These are phyloP conservation scores for Dothiorella sarmentorum DNA, from an alignment of 2,329 filamentous ascomycete species.

Conservation along the genomic window DNA sequence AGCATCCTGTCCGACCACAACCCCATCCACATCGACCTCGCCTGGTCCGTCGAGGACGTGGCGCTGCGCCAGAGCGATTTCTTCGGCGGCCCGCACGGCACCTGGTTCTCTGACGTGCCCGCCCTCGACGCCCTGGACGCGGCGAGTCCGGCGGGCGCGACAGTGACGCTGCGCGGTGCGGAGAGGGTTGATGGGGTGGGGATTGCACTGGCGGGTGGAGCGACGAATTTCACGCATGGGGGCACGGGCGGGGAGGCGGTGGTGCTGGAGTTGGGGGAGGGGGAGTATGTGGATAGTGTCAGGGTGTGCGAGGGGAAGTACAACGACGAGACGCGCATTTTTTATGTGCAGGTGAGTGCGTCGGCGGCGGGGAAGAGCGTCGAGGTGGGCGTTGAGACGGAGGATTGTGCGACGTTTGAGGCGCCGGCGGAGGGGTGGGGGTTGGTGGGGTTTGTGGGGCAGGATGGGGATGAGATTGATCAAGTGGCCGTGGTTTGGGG, in stretches of 20 bases:
- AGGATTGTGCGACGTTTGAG: conserved; percentile 47
- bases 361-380: conserved; percentile 50
- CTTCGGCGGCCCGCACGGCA: conserved; percentile 49
- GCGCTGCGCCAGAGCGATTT: conserved; percentile 45
- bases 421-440: conserved; percentile 49
- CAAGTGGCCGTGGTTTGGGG: conserved; percentile 43
- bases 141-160: conserved; percentile 32
- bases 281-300: conserved; percentile 51
- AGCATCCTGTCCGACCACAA: conserved; percentile 63
- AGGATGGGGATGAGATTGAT: conserved; percentile 55
- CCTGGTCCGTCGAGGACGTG: conserved; percentile 30
- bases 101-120: conserved; percentile 54
- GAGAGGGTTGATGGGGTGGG: conserved; percentile 52
- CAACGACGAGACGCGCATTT: conserved; percentile 48
- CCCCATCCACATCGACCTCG: conserved; percentile 57
- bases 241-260: conserved; percentile 49
- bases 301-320: conserved; percentile 51
- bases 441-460: conserved; percentile 54
- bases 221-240: conserved; percentile 51
- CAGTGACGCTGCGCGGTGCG: conserved; percentile 45
- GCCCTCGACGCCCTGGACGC: conserved; percentile 37
- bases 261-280: conserved; percentile 43
- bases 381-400: conserved; percentile 45
- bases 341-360: conserved; percentile 54
- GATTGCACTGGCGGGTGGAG: conserved; percentile 49